Conservation (phyloP, 768 basidiomycete species). For the Rubroboletus satanas region DNA sequence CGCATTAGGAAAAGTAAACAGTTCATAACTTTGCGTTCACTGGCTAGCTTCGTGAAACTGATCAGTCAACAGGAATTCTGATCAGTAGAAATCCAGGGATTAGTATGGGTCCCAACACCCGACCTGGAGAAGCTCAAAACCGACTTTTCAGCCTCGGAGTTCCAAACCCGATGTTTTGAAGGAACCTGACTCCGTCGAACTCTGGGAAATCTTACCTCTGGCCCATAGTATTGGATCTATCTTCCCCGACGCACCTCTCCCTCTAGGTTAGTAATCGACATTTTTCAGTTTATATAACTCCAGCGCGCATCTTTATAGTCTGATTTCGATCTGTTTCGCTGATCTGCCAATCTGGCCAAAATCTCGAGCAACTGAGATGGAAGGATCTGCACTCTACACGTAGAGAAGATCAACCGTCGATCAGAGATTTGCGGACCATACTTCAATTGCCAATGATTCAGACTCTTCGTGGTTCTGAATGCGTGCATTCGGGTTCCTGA, state of each 20-base stretch:
- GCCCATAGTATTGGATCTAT: too few relatives aligned
- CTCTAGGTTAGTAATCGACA: background rate
- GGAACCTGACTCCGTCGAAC: background rate
- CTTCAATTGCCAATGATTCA: background rate
- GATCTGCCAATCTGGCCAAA: background rate
- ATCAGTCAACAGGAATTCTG: background rate
- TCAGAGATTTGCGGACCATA: conserved; percentile 8
- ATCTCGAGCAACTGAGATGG: background rate
- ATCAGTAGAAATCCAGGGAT: background rate
- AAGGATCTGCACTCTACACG: conserved; percentile 1
- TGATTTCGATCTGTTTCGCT: background rate
- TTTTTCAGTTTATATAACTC: background rate
- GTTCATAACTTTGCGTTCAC: background rate
- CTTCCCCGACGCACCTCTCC: too few relatives aligned
- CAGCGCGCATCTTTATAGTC: background rate
- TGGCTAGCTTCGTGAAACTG: background rate
- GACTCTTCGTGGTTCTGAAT: background rate
- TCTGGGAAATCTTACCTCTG: background rate
- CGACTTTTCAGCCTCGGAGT: background rate
- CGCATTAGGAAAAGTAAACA: background rate
- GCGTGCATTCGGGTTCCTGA: background rate
- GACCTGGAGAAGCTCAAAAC: background rate
- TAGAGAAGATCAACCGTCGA: conserved; percentile 9
- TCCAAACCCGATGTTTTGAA: background rate
- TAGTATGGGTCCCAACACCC: background rate